phyloP scores from a whole-genome alignment of 805 yeast species.

The Wickerhamiella bombiphila region DNA sequence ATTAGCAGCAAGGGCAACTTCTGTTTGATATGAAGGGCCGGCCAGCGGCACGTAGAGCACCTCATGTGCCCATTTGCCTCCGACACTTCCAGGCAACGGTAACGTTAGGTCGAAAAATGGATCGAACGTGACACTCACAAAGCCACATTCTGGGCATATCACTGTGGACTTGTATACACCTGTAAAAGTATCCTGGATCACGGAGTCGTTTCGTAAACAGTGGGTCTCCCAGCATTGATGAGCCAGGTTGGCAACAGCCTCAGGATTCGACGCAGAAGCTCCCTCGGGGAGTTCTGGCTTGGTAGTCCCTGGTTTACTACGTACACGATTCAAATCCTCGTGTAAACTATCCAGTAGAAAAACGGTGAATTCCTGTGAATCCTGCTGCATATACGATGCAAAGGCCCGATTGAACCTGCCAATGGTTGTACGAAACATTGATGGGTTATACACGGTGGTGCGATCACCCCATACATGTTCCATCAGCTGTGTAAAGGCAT shows the following conservation, averaged over 20 bases:
- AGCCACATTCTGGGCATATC: conserved; percentile 70
- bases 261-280: conserved; percentile 37
- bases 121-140: conserved; percentile 78
- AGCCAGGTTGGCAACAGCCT: conserved; percentile 47
- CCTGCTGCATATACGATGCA: conserved; percentile 76
- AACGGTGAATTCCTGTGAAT: conserved; percentile 83
- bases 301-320: conserved; percentile 72
- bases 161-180: conserved; percentile 85
- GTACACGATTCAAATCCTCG: conserved; percentile 77
- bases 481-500: conserved; percentile 55
- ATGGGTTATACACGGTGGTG: conserved; percentile 30
- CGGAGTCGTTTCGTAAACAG: conserved; percentile 66
- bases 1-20: conserved; percentile 57
- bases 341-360: conserved; percentile 79
- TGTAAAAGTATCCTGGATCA: conserved; percentile 71
- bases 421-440: conserved; percentile 60
- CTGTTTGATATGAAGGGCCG: conserved; percentile 37
- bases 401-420: conserved; percentile 71
- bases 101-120: conserved; percentile 83
- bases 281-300: conserved; percentile 66
- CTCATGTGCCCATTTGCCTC: conserved; percentile 50
- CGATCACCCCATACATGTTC: conserved; percentile 35
- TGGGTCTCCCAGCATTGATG: conserved; percentile 68
- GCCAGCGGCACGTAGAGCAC: conserved; percentile 48
- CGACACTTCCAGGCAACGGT: conserved; percentile 64